Base-by-base conservation (phyloP, 2,329 filamentous ascomycete genomes). In the Epichloe coenophiala region DNA sequence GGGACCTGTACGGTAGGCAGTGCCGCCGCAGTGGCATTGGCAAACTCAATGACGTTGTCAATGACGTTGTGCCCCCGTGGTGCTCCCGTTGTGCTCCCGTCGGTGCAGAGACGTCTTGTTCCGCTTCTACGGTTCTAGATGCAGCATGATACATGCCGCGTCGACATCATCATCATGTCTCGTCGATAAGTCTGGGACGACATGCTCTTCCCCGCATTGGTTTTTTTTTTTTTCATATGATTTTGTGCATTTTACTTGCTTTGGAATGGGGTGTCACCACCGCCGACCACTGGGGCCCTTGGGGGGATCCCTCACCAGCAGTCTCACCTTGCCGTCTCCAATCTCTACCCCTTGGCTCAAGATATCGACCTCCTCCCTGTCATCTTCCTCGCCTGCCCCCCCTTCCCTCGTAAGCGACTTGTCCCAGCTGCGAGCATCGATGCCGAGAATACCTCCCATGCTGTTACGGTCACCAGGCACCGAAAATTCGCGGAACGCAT, bases 401-500 rank as follows among this genome's bases (percentile, higher is more conserved):
- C 64, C 68, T 15, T 80, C 75, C 52, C 74, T 71, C 6, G 69
- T 62, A 50, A 83, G 65, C 17, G 75, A 74, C 67, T 77, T 81
- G 65, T 85, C 81, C 72, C 77, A 85, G 62, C 80, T 84, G 55
- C 79, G 71, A 37, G 80, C 78, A 61, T 85, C 81, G 53, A 85
- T 79, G 7, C 81, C 81, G 52, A 85, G 64, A 53, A 85, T 84
- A 42, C 93, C 91, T 53, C 89, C 90, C 70, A 84, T 82, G 63
- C 76, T 83, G 64, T 83, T 84, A 50, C 88, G 80, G 66, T 97
- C 93, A n/a, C 91, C 91, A 2, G 90, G 89, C 9, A 96, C 90
- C 38, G 86, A 93, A 68, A 98, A 98, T 68, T 98, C 93, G 50
- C 91, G 84, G 69, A 91, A 98, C 0, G 88, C 86, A 64, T 96